Conservation (phyloP, 208 protist genomes). For the Vickermania ingenoplastis region DNA sequence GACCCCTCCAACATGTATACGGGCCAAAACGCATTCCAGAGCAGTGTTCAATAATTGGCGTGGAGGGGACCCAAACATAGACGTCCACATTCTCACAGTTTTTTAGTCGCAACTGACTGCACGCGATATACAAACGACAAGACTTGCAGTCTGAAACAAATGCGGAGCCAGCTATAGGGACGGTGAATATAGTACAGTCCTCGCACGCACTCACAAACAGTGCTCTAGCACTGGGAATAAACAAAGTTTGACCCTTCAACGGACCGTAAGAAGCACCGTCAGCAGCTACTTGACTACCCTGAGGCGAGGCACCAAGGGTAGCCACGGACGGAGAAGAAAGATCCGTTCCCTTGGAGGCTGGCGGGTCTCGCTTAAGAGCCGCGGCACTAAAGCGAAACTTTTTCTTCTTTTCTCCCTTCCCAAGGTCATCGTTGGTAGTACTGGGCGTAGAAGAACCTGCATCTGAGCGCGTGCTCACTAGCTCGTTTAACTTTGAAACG, state of each 20-base stretch:
- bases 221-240: conserved; percentile 31
- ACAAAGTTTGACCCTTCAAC: conserved; percentile 17
- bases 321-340: neutral
- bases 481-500: conserved; percentile 51
- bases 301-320: neutral
- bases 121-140: conserved; percentile 71
- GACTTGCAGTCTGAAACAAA: conserved; percentile 60
- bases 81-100: conserved; percentile 51
- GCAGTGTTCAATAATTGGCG: conserved; percentile 76
- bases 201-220: conserved; percentile 46
- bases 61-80: conserved; percentile 76
- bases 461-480: conserved; percentile 37
- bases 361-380: neutral
- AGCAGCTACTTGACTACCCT: neutral
- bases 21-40: conserved; percentile 59
- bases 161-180: conserved; percentile 66
- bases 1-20: conserved; percentile 63
- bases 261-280: conserved; percentile 31
- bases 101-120: conserved; percentile 80
- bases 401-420: neutral
- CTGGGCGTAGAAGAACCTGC: conserved; percentile 49
- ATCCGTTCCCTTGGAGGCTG: neutral
- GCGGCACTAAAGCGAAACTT: neutral
- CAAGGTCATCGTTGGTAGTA: conserved; percentile 2
- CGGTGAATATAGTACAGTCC: conserved; percentile 38